These are phyloP conservation scores for Leccinum longicurvipes DNA, from an alignment of 768 basidiomycete species.

Conservation along the genomic window DNA sequence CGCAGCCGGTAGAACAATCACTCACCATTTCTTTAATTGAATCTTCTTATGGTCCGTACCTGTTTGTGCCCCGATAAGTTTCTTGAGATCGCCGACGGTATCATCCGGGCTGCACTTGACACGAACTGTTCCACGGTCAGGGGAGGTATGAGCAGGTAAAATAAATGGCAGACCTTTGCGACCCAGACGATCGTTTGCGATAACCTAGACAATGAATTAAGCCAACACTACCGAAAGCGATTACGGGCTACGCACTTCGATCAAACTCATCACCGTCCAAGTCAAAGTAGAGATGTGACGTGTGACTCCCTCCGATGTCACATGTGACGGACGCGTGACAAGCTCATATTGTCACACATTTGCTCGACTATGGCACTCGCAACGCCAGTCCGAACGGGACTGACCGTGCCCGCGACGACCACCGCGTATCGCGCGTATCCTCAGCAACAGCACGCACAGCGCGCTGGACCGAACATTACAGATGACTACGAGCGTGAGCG, in stretches of 20 bases:
- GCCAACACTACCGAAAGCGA: neutral
- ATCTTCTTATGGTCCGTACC: conserved; percentile 88
- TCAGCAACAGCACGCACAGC: conserved; percentile 17
- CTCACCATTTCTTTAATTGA: conserved; percentile 94
- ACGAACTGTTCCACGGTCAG: conserved; percentile 56
- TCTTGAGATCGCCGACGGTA: conserved; percentile 96
- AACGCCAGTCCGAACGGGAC: conserved; percentile 28
- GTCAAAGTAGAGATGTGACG: conserved; percentile 8
- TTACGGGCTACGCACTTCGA: conserved; percentile 41
- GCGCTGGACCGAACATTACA: conserved; percentile 43
- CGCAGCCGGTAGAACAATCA: neutral
- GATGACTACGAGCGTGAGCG: conserved; percentile 77
- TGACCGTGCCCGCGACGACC: conserved; percentile 11
- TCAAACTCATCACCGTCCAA: conserved; percentile 43
- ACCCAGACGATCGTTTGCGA: conserved; percentile 94
- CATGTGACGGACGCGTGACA: conserved; percentile 20
- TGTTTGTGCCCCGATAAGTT: conserved; percentile 93
- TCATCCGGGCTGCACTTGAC: conserved; percentile 95
- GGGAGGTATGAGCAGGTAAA: neutral
- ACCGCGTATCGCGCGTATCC: conserved; percentile 26
- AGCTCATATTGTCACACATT: no score
- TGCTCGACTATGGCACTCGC: conserved; percentile 25
- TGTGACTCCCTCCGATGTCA: conserved; percentile 9
- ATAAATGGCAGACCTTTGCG: conserved; percentile 66
- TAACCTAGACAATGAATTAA: conserved; percentile 57